phyloP scores from a whole-genome alignment of 495 filamentous ascomycete species.

The Xylaria intraflava region DNA sequence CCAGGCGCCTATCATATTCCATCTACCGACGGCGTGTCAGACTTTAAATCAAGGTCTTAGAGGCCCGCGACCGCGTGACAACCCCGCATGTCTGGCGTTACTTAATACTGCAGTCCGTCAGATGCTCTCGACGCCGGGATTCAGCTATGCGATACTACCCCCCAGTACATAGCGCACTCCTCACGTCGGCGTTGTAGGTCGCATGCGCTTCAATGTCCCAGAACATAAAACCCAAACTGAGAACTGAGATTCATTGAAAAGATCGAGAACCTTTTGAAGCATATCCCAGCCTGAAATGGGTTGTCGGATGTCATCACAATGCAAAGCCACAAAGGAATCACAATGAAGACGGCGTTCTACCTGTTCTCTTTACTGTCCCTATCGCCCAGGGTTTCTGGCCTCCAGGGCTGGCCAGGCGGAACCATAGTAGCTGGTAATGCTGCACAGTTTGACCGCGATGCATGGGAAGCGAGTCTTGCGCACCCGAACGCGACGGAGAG shows the following conservation, averaged over 20 bases:
- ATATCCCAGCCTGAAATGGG: background rate
- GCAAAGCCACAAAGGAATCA: background rate
- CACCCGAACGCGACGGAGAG: constrained; percentile 17
- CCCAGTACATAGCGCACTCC: background rate
- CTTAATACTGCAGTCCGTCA: background rate
- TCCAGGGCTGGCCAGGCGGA: constrained; percentile 21
- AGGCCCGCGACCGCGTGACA: background rate
- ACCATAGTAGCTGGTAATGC: constrained; percentile 16
- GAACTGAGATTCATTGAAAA: background rate
- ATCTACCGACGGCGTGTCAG: background rate
- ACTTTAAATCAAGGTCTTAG: background rate
- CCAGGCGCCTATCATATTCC: background rate
- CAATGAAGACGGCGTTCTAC: background rate
- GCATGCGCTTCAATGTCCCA: background rate
- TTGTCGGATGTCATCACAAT: background rate
- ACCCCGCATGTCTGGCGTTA: background rate
- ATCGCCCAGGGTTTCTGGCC: background rate
- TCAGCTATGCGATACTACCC: background rate
- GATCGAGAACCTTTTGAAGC: background rate
- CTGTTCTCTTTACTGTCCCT: background rate
- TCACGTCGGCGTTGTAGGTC: background rate
- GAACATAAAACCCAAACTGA: background rate
- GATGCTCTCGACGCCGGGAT: background rate
- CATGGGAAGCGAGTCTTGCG: constrained; percentile 20
- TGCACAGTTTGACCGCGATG: constrained; percentile 14